phyloP scores from a whole-genome alignment of 2,329 filamentous ascomycete species.

The Cordyceps cateniannulata region DNA sequence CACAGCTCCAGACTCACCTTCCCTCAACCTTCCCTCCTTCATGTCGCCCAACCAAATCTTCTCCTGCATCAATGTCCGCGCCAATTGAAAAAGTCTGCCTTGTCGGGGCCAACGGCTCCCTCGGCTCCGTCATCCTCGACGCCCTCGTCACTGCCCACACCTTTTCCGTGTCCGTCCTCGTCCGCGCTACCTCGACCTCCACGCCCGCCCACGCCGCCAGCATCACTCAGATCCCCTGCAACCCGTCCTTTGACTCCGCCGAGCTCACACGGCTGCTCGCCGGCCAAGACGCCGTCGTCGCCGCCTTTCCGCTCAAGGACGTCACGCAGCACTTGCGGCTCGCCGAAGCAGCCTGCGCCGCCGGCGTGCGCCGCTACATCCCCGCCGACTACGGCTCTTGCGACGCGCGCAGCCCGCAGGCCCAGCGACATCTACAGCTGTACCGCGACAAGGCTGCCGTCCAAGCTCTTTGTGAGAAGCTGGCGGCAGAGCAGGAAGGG shows the following conservation, averaged over 20 bases:
- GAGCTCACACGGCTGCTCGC: slow-evolving; percentile 41
- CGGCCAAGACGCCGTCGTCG: slow-evolving; percentile 52
- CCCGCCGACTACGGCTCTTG: slow-evolving; percentile 50
- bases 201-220: slow-evolving; percentile 21
- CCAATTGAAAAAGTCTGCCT: slow-evolving; percentile 27
- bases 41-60: not conserved
- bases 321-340: slow-evolving; percentile 40
- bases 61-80: not conserved
- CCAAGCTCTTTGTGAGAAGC: slow-evolving; percentile 24
- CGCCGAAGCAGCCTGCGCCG: slow-evolving; percentile 51
- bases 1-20: no score
- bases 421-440: slow-evolving; percentile 25
- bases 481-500: slow-evolving; percentile 26
- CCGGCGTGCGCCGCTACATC: slow-evolving; percentile 55
- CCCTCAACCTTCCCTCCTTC: not conserved
- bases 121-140: slow-evolving; percentile 32
- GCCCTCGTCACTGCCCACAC: slow-evolving; percentile 28
- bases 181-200: slow-evolving; percentile 32
- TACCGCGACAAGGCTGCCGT: slow-evolving; percentile 30
- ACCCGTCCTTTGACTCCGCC: slow-evolving; percentile 24
- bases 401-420: slow-evolving; percentile 29
- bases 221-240: slow-evolving; percentile 21
- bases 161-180: slow-evolving; percentile 50
- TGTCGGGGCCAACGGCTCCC: slow-evolving; percentile 31
- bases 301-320: slow-evolving; percentile 31